Evolutionary conservation across 257 asterid species (phyloP), one percentile per base, ranked within the genome.

Genomic region (Solanum dulcamara): DNA sequence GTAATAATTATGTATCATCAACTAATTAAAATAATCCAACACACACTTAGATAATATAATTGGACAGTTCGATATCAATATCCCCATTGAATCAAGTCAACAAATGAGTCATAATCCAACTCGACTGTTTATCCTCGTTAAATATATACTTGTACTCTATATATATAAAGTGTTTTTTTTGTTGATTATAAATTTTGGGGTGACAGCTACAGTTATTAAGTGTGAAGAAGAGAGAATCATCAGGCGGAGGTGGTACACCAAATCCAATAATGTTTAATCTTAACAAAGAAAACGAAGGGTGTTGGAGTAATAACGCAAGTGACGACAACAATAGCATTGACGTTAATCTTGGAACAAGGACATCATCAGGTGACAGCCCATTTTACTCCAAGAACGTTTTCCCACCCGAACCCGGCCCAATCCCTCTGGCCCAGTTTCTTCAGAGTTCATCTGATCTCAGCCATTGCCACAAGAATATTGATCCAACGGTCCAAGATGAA

Each of bases 291-390:
- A 93, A 89, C 55, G 97, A 93, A 84, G 94, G 96, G 9, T 89
- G 96, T 0, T 93, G 98, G 98, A 92, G 97, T 91, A 91, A 92
- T 90, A 91, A 92, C 62, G 97, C 90, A 82, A 94, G 96, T 80
- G 94, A 91, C n/a, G 91, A 86, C 88, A 92, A 91, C 30, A 91
- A 85, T 89, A 93, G 93, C 51, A 88, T 89, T 15, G 97, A 92
- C 35, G 91, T 92, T 48, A 93, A 93, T 81, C 89, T 94, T 26
- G 90, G 88, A 14, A 85, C 88, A 2, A 60, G 83, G 11, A 88
- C 89, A 14, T 79, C 83, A 67, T 66, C 85, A 71, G 40, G 84
- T 48, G 55, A 57, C 74, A 46, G 84, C 35, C 55, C 87, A 77
- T 77, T 77, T 77, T 89, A 84, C 59, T 89, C 89, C 33, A 87